Conservation (phyloP, 352 stramenopile genomes). For the Pythium brachiatum region DNA sequence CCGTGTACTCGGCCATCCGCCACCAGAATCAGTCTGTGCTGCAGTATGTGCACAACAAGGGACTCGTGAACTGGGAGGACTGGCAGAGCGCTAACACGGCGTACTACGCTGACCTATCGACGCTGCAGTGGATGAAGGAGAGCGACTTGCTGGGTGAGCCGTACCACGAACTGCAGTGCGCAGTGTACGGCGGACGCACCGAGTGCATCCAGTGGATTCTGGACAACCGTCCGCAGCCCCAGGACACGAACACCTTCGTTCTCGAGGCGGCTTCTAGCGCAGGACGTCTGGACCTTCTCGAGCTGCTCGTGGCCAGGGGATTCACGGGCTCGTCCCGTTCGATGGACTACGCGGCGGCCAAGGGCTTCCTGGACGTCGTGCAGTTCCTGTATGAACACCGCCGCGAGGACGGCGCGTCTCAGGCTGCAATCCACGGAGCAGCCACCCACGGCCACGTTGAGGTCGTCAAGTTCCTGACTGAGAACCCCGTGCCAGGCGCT, state of each 20-base stretch:
- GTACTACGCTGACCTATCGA: slow-evolving; percentile 14
- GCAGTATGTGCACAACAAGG: slow-evolving; percentile 10
- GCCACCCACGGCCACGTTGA: slow-evolving; percentile 19
- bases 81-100: slow-evolving; percentile 18
- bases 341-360: slow-evolving; percentile 31
- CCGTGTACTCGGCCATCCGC: slow-evolving; percentile 12
- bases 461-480: slow-evolving; percentile 21
- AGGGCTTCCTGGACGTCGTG: slow-evolving; percentile 31
- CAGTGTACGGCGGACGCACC: slow-evolving; percentile 14
- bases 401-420: background rate
- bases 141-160: slow-evolving; percentile 10
- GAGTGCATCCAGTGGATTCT: slow-evolving; percentile 24
- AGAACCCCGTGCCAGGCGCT: slow-evolving; percentile 21
- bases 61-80: slow-evolving; percentile 16
- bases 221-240: slow-evolving; percentile 5
- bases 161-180: slow-evolving; percentile 16
- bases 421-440: slow-evolving; percentile 12
- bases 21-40: background rate
- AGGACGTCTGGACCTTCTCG: slow-evolving; percentile 8
- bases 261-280: slow-evolving; percentile 15
- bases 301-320: slow-evolving; percentile 8
- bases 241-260: background rate
- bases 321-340: slow-evolving; percentile 7
- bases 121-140: slow-evolving; percentile 8
- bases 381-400: slow-evolving; percentile 12